phyloP scores from a whole-genome alignment of 2,329 filamentous ascomycete species.

The Zymoseptoria brevis region DNA sequence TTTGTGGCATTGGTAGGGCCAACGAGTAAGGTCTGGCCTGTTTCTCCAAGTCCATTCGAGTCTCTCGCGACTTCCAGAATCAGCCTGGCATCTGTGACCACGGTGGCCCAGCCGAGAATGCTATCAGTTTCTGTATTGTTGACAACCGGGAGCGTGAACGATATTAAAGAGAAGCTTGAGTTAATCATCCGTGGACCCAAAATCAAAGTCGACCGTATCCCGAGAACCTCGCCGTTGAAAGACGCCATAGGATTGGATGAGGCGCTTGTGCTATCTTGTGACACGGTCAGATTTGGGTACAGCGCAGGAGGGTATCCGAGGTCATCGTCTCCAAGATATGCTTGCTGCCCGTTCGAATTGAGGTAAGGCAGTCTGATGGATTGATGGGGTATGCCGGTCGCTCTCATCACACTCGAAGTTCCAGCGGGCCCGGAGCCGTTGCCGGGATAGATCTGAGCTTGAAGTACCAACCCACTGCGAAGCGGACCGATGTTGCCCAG shows the following conservation, averaged over 20 bases:
- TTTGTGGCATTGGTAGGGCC: slow-evolving; percentile 62
- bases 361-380: slow-evolving; percentile 55
- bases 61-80: slow-evolving; percentile 56
- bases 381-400: slow-evolving; percentile 47
- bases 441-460: slow-evolving; percentile 63
- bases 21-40: slow-evolving; percentile 62
- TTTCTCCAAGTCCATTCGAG: slow-evolving; percentile 60
- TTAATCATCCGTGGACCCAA: slow-evolving; percentile 71
- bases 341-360: slow-evolving; percentile 48
- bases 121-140: slow-evolving; percentile 54
- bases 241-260: slow-evolving; percentile 31
- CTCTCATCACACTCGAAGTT: slow-evolving; percentile 52
- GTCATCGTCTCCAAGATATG: slow-evolving; percentile 53
- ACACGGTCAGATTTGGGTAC: slow-evolving; percentile 69
- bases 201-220: slow-evolving; percentile 52
- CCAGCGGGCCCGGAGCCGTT: slow-evolving; percentile 51
- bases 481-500: slow-evolving; percentile 45
- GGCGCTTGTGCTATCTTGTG: slow-evolving; percentile 28
- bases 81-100: slow-evolving; percentile 61
- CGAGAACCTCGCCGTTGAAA: slow-evolving; percentile 36
- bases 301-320: slow-evolving; percentile 63
- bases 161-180: slow-evolving; percentile 64
- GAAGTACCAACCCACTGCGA: slow-evolving; percentile 52
- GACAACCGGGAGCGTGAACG: slow-evolving; percentile 71
- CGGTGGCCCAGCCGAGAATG: slow-evolving; percentile 75